These are phyloP conservation scores for Dissoconium aciculare DNA, from an alignment of 2,329 filamentous ascomycete genomes.

Conservation along the genomic window DNA sequence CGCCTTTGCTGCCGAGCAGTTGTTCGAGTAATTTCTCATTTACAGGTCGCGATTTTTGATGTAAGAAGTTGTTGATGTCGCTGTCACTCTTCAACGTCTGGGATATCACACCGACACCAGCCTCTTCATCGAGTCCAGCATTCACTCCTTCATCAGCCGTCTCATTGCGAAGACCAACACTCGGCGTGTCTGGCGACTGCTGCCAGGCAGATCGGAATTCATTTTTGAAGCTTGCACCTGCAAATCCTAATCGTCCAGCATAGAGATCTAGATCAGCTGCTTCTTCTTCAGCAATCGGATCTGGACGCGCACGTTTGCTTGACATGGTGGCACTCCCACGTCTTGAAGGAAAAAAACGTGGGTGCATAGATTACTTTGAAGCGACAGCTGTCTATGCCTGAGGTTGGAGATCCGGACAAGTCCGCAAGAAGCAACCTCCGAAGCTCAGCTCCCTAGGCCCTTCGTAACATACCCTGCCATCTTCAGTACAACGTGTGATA, in stretches of 20 bases:
- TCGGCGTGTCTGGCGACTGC: slow-evolving; percentile 40
- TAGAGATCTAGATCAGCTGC: slow-evolving; percentile 33
- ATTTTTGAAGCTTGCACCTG: too few species aligned
- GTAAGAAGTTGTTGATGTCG: slow-evolving; percentile 23
- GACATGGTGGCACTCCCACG: background rate
- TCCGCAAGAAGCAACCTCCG: background rate
- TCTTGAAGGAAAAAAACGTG: too few species aligned
- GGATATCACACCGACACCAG: slow-evolving; percentile 8
- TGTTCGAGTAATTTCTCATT: slow-evolving; percentile 29
- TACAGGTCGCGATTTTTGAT: slow-evolving; percentile 23
- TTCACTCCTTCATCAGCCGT: slow-evolving; percentile 41
- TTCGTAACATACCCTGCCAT: too few species aligned
- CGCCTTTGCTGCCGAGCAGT: slow-evolving; percentile 30
- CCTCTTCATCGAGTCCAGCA: slow-evolving; percentile 16
- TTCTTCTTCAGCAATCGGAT: background rate
- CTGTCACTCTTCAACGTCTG: slow-evolving; percentile 5
- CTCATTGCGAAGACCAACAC: slow-evolving; percentile 29
- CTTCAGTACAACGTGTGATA: too few species aligned
- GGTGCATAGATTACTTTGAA: slow-evolving; percentile 3
- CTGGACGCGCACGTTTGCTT: background rate
- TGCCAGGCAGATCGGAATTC: slow-evolving; percentile 38
- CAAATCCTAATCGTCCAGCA: slow-evolving; percentile 38
- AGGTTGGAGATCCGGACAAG: background rate
- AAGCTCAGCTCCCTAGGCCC: too few species aligned
- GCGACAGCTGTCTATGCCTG: background rate